These are phyloP conservation scores for Phallus indusiatus DNA, from an alignment of 768 basidiomycete species.

Conservation along the genomic window DNA sequence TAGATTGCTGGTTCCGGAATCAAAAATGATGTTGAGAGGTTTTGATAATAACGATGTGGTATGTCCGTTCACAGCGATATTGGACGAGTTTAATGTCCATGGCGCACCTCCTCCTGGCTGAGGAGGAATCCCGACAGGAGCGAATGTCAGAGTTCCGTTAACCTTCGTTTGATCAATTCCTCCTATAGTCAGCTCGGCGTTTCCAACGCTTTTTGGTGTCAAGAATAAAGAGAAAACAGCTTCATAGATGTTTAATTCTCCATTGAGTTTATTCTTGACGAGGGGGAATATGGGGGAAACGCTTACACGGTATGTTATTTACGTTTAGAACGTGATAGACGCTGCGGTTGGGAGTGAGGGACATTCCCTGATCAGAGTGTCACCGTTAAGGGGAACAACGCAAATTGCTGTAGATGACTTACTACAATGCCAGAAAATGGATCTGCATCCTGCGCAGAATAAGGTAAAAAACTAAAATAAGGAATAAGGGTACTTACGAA, in stretches of 20 bases:
- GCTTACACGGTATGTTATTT: constrained; percentile 42
- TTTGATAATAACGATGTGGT: constrained; percentile 33
- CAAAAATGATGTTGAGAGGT: constrained; percentile 38
- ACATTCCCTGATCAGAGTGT: constrained; percentile 20
- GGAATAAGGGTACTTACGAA: constrained; percentile 23
- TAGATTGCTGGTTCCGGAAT: constrained; percentile 50
- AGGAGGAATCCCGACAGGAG: constrained; percentile 28
- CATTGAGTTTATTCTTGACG: neutral
- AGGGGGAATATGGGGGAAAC: neutral
- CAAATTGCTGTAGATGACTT: neutral
- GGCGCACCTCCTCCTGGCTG: constrained; percentile 1
- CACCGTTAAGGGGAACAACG: neutral
- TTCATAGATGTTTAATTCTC: constrained; percentile 21
- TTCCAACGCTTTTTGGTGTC: constrained; percentile 36
- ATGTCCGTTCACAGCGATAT: constrained; percentile 43
- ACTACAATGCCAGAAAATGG: constrained; percentile 5
- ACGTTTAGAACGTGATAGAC: constrained; percentile 39
- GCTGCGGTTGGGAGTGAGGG: constrained; percentile 38
- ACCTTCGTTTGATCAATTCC: constrained; percentile 45
- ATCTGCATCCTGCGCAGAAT: constrained; percentile 25
- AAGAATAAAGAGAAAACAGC: constrained; percentile 39
- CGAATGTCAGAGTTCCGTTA: constrained; percentile 27
- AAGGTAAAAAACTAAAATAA: neutral
- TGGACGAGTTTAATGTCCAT: constrained; percentile 39
- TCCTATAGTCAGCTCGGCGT: constrained; percentile 45